Evolutionary conservation across 106 monocot genomes (phyloP), one percentile per base, ranked within the genome.

Genomic region (Amphibolis antarctica): DNA sequence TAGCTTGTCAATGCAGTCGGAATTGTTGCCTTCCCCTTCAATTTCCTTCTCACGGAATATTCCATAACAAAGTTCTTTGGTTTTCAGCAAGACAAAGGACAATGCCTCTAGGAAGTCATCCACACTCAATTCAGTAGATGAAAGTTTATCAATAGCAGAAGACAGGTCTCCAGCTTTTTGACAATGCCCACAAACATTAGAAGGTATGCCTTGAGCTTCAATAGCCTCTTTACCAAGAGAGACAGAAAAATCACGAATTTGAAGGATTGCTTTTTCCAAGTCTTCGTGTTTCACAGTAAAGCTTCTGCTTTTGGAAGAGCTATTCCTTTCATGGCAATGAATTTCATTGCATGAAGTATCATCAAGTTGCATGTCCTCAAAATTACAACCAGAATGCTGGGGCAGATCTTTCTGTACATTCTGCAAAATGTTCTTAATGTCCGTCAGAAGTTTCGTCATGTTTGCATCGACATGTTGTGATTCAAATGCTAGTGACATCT

Each of bases 1-100:
- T 9, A 81, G 83, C 54, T 89, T 89, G 45, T 94, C 89, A 49
- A 89, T 63, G 66, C 80, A 89, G 72, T 86, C 89, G 55, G 67
- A 68, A 53, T 22, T 71, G 28, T 70, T 78, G 36, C 25, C 75
- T 49, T 80, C 82, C 12, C 57, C 72, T 66, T 79, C 86, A 55
- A 60, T 87, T 36, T 42, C 49, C 46, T 69, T 81, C 22, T 70
- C 53, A 26, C 26, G 47, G 7, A 46, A 46, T 46, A 66, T 60
- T 20, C 19, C 73, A 53, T 30, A 71, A 44, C 53, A 55, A 28
- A 76, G 20, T 55, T 78, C 69, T 30, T 60, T 66, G 12, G 74
- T 81, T 73, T 76, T 69, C 27, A 73, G 77, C 28, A 94, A 62
- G 42, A 86, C 55, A 44, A 26, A 42, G 17, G 83, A 84, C 70